These are phyloP conservation scores for Calocybe indica DNA, from an alignment of 768 basidiomycete genomes.

Conservation along the genomic window DNA sequence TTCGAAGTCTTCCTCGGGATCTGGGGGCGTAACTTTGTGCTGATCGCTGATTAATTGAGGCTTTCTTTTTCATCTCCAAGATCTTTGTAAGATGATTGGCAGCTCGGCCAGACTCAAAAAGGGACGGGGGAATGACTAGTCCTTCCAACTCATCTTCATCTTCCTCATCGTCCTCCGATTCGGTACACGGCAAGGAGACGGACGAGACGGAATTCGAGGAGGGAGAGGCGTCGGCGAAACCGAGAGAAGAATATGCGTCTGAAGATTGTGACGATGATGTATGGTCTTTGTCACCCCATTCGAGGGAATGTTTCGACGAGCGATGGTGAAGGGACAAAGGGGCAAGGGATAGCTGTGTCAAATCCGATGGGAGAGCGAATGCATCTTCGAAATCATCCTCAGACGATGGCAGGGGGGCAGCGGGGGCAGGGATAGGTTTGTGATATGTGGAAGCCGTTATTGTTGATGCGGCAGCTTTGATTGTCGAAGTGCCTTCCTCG, in stretches of 20 bases:
- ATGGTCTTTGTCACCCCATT: slow-evolving; percentile 82
- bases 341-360: slow-evolving; percentile 77
- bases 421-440: slow-evolving; percentile 27
- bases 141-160: slow-evolving; percentile 78
- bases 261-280: slow-evolving; percentile 85
- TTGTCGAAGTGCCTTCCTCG: slow-evolving; percentile 80
- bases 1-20: slow-evolving; percentile 84
- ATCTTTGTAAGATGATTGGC: slow-evolving; percentile 43
- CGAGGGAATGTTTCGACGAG: slow-evolving; percentile 77
- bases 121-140: slow-evolving; percentile 65
- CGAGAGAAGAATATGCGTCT: slow-evolving; percentile 76
- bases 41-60: slow-evolving; percentile 31
- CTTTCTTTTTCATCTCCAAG: slow-evolving; percentile 50
- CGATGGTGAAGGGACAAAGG: slow-evolving; percentile 72
- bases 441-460: slow-evolving; percentile 16
- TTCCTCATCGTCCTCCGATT: slow-evolving; percentile 63
- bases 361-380: slow-evolving; percentile 73
- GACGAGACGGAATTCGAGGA: slow-evolving; percentile 71
- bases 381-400: slow-evolving; percentile 84
- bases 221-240: slow-evolving; percentile 64
- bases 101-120: slow-evolving; percentile 70
- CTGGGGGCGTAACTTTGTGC: slow-evolving; percentile 47
- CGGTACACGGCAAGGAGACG: slow-evolving; percentile 60
- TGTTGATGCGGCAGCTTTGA: slow-evolving; percentile 51
- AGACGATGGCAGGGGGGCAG: slow-evolving; percentile 32